Conservation (phyloP, 2,329 filamentous ascomycete genomes). For the Salinomyces thailandicus region DNA sequence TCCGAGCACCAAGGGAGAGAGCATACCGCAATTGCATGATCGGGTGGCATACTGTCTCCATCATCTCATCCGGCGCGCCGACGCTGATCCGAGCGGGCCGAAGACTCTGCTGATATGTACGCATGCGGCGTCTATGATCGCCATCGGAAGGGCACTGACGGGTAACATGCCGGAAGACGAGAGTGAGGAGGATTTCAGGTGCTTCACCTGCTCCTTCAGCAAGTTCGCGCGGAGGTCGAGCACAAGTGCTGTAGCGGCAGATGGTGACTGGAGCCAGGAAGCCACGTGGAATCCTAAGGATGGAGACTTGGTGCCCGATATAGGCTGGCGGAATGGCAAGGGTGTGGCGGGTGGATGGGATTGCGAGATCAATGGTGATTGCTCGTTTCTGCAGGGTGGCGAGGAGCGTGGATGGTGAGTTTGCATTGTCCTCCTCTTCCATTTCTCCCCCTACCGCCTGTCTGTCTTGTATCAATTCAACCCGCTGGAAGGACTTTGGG, state of each 20-base stretch:
- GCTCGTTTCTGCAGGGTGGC: constrained; percentile 66
- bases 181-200: constrained; percentile 67
- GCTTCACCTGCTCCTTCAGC: constrained; percentile 73
- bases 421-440: constrained; percentile 14
- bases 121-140: constrained; percentile 84
- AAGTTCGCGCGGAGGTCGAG: constrained; percentile 46
- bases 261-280: constrained; percentile 6
- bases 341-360: constrained; percentile 70
- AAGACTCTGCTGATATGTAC: constrained; percentile 70
- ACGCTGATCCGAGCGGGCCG: constrained; percentile 51
- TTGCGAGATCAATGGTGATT: constrained; percentile 72
- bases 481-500: neutral
- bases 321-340: constrained; percentile 47
- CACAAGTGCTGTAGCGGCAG: constrained; percentile 2
- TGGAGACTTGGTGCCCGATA: constrained; percentile 29
- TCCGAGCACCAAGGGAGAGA: constrained; percentile 67
- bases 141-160: constrained; percentile 71
- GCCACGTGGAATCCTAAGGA: constrained; percentile 21
- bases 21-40: constrained; percentile 66
- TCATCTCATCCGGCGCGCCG: constrained; percentile 61
- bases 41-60: constrained; percentile 61
- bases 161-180: constrained; percentile 62
- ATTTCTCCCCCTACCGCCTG: constrained; percentile 15
- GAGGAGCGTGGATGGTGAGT: constrained; percentile 79
- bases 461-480: neutral